phyloP scores from a whole-genome alignment of 768 basidiomycete genomes.

The Cantharellus anzutake region DNA sequence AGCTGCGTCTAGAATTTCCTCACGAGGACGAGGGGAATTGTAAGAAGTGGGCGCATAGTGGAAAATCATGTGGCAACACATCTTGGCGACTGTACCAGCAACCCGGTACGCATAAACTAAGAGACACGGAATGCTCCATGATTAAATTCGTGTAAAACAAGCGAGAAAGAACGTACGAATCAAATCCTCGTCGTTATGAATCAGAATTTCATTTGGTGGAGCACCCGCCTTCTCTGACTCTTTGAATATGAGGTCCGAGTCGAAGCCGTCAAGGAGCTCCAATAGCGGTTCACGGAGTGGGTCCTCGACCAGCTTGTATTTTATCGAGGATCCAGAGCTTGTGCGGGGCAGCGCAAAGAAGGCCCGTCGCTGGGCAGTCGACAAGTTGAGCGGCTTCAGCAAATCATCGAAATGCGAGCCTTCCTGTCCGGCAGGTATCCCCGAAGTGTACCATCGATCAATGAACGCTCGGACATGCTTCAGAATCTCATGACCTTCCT shows the following conservation, averaged over 20 bases:
- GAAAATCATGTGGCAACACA: conserved; percentile 9
- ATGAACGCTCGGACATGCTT: background rate
- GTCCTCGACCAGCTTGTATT: too few relatives aligned
- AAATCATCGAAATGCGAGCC: background rate
- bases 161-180: background rate
- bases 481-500: background rate
- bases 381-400: background rate
- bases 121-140: conserved; percentile 16
- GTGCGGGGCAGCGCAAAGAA: conserved; percentile 9
- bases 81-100: conserved; percentile 20
- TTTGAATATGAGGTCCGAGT: conserved; percentile 9
- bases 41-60: background rate
- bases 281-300: conserved; percentile 8
- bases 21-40: background rate
- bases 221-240: background rate
- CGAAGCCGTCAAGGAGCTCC: conserved; percentile 11
- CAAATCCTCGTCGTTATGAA: too few relatives aligned
- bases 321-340: too few relatives aligned
- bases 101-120: conserved; percentile 19
- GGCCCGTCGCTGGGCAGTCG: conserved; percentile 4
- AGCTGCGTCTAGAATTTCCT: background rate
- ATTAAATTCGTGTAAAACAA: conserved; percentile 8
- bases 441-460: background rate
- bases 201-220: background rate
- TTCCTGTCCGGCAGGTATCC: too few relatives aligned